Percentiles rank a stretch among this genome's conserved stretches.
These are phyloP conservation scores for Colletotrichum chlorophyti DNA, from an alignment of 2,329 filamentous ascomycete genomes.

Conservation along the genomic window DNA sequence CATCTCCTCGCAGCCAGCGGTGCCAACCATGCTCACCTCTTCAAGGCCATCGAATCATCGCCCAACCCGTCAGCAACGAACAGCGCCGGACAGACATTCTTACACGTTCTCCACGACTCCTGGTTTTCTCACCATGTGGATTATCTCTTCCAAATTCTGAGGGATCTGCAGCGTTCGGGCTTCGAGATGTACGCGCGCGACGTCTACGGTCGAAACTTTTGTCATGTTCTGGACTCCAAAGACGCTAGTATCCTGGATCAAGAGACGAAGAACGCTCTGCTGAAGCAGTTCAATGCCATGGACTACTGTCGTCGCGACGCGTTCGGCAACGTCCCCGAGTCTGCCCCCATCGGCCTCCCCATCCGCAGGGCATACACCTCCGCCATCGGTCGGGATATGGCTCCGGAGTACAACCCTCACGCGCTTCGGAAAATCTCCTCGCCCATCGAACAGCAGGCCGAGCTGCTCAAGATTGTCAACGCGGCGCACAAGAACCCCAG, in stretches of 20 bases:
- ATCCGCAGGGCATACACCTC: slow-evolving; percentile 25
- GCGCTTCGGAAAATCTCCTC: background rate
- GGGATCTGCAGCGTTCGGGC: slow-evolving; percentile 27
- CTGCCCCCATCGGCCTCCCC: slow-evolving; percentile 25
- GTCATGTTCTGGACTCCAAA: slow-evolving; percentile 50
- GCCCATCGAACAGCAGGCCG: slow-evolving; percentile 35
- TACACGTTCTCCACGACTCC: slow-evolving; percentile 48
- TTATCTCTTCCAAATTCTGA: slow-evolving; percentile 37
- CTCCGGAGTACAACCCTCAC: background rate
- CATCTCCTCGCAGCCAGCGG: slow-evolving; percentile 52
- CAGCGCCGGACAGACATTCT: slow-evolving; percentile 54
- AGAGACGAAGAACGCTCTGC: slow-evolving; percentile 39
- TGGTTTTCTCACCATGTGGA: slow-evolving; percentile 40
- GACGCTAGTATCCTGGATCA: slow-evolving; percentile 32
- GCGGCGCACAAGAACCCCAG: slow-evolving; percentile 39
- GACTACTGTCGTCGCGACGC: slow-evolving; percentile 53
- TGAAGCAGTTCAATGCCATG: slow-evolving; percentile 40
- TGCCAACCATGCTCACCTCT: slow-evolving; percentile 37
- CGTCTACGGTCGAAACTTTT: slow-evolving; percentile 59
- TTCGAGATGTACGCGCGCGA: slow-evolving; percentile 48
- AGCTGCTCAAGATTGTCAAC: slow-evolving; percentile 45
- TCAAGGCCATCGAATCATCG: slow-evolving; percentile 32
- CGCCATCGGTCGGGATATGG: slow-evolving; percentile 20
- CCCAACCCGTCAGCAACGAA: slow-evolving; percentile 38
- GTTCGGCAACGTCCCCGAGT: slow-evolving; percentile 45